Base-by-base conservation (phyloP, 228 moss, liverwort and hornwort species). In the Sphagnum fallax region DNA sequence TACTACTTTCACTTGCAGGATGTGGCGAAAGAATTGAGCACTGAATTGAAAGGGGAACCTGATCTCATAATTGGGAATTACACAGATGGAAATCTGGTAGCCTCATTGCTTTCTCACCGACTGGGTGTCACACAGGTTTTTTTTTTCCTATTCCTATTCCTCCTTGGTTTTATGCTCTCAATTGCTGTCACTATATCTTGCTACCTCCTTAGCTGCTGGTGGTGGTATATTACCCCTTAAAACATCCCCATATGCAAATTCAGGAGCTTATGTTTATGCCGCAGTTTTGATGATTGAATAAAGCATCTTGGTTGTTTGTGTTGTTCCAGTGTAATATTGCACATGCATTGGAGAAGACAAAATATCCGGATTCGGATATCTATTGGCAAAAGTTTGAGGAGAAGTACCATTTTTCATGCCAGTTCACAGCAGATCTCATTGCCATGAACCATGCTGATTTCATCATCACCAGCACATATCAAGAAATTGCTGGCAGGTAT, bases 401-500 rank as follows among this genome's bases (percentile, higher is more conserved):
- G 78, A 97, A 97, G 70, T 97, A 97, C 18, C 96, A 97, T 64
- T 97, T 97, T 51, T 88, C 96, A 16, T 90, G 90, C 68, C 96
- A 97, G 71, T 97, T 97, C 65, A 97, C 96, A 4, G 96, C 93
- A 8, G 96, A 97, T 69, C 79, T 97, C 52, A 97, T 97, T 58
- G 93, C 96, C 16, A 97, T 97, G 96, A 97, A 97, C 62, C 80
- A 88, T 60, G 75, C 96, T 0, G 96, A 97, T 50, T 97, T 97
- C 76, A 97, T 97, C 70, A 80, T 97, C 76, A 93, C 96, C 9
- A 97, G 96, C 62, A 93, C 96, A 4, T 84, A 93, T 51, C 96
- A 97, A 73, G 96, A 97, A 72, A 97, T 97, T 71, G 79, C 92
- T 11, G 96, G 96, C 71, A 91, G 96, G 96, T 92, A 50, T 8